Evolutionary conservation across 1,284 basidiomycete species (phyloP).

Genomic region (Ustilago vetiveriae): DNA sequence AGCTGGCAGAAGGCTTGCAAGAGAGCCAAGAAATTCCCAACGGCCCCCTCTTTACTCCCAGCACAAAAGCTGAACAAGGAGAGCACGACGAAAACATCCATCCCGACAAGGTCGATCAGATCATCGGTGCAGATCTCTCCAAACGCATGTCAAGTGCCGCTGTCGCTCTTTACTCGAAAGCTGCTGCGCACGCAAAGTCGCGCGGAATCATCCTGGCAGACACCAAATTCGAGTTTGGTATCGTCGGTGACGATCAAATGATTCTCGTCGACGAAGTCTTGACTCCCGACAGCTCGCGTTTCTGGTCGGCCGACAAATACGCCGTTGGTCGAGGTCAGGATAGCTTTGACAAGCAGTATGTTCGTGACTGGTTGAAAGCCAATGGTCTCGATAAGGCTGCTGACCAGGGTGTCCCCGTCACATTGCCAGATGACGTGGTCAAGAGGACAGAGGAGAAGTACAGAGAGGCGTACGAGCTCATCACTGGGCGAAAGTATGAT

Average conservation of each 20-base stretch:
- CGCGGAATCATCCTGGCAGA: conserved; percentile 93
- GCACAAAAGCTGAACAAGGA: conserved; percentile 95
- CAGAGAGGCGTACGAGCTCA: conserved; percentile 59
- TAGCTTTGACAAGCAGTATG: conserved; percentile 96
- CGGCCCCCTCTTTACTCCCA: conserved; percentile 88
- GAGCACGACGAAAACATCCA: conserved; percentile 98
- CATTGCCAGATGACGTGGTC: conserved; percentile 60
- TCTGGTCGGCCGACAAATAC: conserved; percentile 87
- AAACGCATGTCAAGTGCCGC: conserved; percentile 74
- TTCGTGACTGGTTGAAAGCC: conserved; percentile 79
- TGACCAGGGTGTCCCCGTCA: conserved; percentile 54
- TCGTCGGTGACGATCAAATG: conserved; percentile 71
- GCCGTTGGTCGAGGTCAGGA: conserved; percentile 79
- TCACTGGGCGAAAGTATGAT: conserved; percentile 56
- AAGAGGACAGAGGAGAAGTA: conserved; percentile 62
- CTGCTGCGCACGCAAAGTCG: conserved; percentile 79
- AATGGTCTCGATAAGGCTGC: conserved; percentile 58
- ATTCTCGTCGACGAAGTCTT: conserved; percentile 95
- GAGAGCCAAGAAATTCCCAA: conserved; percentile 76
- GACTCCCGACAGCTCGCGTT: conserved; percentile 95
- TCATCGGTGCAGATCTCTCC: conserved; percentile 71
- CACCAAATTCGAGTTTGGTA: conserved; percentile 89
- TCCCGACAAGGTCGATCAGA: conserved; percentile 73
- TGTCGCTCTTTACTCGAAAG: conserved; percentile 78
- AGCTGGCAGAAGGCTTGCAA: conserved; percentile 78